Conservation (phyloP, 1,284 basidiomycete species). For the Pseudozyma thailandica region DNA sequence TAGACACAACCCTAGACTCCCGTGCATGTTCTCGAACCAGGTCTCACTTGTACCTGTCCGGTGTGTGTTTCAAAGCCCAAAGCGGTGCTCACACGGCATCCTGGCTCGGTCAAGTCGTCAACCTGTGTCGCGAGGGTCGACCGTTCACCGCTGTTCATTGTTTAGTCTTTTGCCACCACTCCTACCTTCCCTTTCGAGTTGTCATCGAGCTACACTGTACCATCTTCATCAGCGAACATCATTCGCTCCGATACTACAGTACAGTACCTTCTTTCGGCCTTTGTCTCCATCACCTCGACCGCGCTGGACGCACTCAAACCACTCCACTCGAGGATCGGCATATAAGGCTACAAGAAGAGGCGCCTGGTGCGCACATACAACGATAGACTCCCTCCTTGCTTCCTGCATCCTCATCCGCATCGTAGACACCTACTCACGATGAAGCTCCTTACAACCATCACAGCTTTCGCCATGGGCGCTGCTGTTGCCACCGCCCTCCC, state of each 20-base stretch:
- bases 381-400: neutral
- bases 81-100: neutral
- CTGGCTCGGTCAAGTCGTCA: neutral
- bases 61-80: neutral
- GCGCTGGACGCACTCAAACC: constrained; percentile 30
- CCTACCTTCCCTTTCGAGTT: neutral
- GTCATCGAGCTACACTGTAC: neutral
- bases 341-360: neutral
- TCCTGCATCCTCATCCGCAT: neutral
- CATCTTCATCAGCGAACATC: neutral
- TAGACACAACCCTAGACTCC: too few species aligned
- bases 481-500: constrained; percentile 13
- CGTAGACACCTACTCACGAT: constrained; percentile 1
- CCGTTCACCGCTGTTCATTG: neutral
- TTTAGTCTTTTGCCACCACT: neutral
- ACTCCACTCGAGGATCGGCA: neutral
- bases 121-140: neutral
- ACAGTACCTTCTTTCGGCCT: too few species aligned
- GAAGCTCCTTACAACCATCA: constrained; percentile 7
- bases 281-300: constrained; percentile 1
- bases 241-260: neutral
- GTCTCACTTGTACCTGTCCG: neutral
- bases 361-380: neutral
- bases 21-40: too few species aligned
- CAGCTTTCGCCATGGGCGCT: constrained; percentile 16